A percentile compares a stretch with the other conserved stretches of the same genome.
These are phyloP conservation scores for Lumnitzera littorea DNA, from an alignment of 345 rosid species.

Conservation along the genomic window DNA sequence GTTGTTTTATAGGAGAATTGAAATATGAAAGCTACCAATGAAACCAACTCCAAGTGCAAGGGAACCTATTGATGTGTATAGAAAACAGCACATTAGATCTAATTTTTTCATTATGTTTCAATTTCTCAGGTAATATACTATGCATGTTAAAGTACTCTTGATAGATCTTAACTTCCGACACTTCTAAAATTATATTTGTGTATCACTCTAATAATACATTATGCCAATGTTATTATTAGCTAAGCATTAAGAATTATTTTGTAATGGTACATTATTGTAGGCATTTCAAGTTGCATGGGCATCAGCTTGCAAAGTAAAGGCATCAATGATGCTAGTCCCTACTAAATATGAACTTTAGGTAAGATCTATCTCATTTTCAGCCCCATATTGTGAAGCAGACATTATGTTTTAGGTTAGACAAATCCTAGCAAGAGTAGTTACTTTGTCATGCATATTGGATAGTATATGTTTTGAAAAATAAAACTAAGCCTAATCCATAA, in stretches of 20 bases:
- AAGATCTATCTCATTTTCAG: constrained; percentile 88
- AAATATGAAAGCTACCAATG: too few relatives aligned
- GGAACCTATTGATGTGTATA: too few relatives aligned
- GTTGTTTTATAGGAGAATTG: too few relatives aligned
- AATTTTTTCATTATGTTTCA: too few relatives aligned
- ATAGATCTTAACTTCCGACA: too few relatives aligned
- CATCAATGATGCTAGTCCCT: constrained; percentile 57
- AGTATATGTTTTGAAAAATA: background rate
- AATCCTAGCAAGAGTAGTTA: background rate
- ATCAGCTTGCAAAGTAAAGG: constrained; percentile 79
- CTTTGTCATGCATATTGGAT: background rate
- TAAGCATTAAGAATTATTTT: background rate
- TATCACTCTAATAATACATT: too few relatives aligned
- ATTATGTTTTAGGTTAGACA: constrained; percentile 74
- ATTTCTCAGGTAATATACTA: too few relatives aligned
- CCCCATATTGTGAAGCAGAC: constrained; percentile 76
- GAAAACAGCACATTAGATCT: too few relatives aligned
- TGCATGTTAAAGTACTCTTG: too few relatives aligned
- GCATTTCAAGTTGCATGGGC: constrained; percentile 92
- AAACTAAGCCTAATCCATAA: background rate
- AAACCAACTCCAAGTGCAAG: too few relatives aligned
- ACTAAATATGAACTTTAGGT: constrained; percentile 47
- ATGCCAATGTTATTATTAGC: too few relatives aligned
- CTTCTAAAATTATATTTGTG: too few relatives aligned
- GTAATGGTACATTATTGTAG: constrained; percentile 30